Conservation (phyloP, 768 basidiomycete species). For the Clavaria fumosa region DNA sequence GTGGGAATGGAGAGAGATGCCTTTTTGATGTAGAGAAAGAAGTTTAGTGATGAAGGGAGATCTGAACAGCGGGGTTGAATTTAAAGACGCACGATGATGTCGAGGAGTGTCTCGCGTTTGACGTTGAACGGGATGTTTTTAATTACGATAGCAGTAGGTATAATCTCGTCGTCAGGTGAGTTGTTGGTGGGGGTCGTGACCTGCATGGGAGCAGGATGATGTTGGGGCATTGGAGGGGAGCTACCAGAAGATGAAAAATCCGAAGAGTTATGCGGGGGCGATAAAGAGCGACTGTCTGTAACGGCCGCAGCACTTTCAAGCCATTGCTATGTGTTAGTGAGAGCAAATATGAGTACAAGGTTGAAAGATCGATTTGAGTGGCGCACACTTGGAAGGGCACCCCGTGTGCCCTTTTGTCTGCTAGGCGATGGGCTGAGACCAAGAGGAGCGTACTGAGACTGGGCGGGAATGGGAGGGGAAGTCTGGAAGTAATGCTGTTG, state of each 20-base stretch:
- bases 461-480: slow-evolving; percentile 35
- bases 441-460: slow-evolving; percentile 45
- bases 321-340: slow-evolving; percentile 53
- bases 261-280: slow-evolving; percentile 75
- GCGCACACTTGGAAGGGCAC: slow-evolving; percentile 62
- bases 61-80: no score
- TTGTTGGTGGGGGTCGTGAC: slow-evolving; percentile 32
- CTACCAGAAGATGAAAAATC: slow-evolving; percentile 82
- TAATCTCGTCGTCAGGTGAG: slow-evolving; percentile 80
- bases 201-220: slow-evolving; percentile 25
- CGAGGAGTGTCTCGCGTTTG: slow-evolving; percentile 88
- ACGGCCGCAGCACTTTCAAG: slow-evolving; percentile 39
- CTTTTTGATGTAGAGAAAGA: slow-evolving; percentile 22
- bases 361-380: slow-evolving; percentile 12
- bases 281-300: slow-evolving; percentile 66
- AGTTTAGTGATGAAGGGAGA: no score
- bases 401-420: slow-evolving; percentile 63
- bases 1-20: slow-evolving; percentile 86
- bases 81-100: slow-evolving; percentile 70
- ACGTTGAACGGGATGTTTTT: slow-evolving; percentile 99
- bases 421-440: slow-evolving; percentile 48
- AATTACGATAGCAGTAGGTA: slow-evolving; percentile 98
- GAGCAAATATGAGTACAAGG: slow-evolving; percentile 10
- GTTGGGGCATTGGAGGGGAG: slow-evolving; percentile 49
- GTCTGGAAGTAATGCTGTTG: slow-evolving; percentile 59